Evolutionary conservation across 108 stramenopile genomes (phyloP).

Genomic region (Stephanodiscus minutulus): DNA sequence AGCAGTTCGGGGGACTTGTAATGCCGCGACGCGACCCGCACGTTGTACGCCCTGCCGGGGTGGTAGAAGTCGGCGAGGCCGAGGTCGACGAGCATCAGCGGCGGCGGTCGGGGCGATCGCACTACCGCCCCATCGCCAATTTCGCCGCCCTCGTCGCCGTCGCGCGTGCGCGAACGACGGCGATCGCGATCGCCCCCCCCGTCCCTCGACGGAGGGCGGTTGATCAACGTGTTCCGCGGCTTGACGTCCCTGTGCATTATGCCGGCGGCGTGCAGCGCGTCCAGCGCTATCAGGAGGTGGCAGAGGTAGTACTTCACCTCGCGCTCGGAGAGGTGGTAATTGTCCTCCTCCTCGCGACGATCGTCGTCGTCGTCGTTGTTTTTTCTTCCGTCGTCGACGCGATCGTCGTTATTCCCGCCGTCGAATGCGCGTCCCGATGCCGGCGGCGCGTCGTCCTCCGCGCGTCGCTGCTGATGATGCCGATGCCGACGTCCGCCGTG

Average conservation of each 20-base stretch:
- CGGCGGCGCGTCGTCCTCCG: too few relatives aligned
- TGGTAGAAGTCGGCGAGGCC: constrained; percentile 93
- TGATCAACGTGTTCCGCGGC: constrained; percentile 92
- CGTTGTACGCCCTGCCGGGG: constrained; percentile 85
- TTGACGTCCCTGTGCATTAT: constrained; percentile 97
- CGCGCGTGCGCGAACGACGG: background rate
- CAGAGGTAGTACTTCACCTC: constrained; percentile 89
- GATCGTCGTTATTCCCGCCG: too few relatives aligned
- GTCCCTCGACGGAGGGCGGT: constrained; percentile 20
- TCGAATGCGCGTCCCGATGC: background rate
- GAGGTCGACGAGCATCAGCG: constrained; percentile 88
- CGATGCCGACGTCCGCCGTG: constrained; percentile 48
- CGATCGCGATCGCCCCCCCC: background rate
- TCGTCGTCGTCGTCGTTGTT: constrained; percentile 1
- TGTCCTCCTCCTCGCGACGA: constrained; percentile 11
- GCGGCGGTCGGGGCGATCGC: constrained; percentile 13
- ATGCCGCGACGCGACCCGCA: constrained; percentile 88
- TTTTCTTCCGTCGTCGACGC: background rate
- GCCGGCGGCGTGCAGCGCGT: constrained; percentile 79
- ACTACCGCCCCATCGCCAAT: background rate
- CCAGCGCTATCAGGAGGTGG: constrained; percentile 87
- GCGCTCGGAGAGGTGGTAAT: constrained; percentile 61
- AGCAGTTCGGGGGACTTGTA: constrained; percentile 94
- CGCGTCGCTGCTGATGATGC: background rate
- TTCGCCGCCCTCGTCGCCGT: background rate